Percentiles rank a stretch among this genome's conserved stretches.
phyloP scores from a whole-genome alignment of 1,139 yeast genomes.

The Protomyces macrosporus region DNA sequence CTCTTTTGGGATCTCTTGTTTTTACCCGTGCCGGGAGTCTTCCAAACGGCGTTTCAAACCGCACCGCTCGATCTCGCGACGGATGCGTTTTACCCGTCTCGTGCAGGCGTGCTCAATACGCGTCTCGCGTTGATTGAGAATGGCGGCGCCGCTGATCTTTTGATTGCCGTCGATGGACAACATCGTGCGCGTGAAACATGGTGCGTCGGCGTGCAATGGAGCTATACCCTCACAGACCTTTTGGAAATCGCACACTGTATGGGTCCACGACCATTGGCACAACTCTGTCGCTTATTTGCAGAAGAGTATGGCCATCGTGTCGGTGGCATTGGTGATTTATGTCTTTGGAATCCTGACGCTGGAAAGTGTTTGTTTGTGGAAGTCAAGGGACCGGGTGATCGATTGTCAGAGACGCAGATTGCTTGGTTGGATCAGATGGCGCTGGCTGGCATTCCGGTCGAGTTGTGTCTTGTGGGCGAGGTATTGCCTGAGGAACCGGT shows the following conservation, averaged over 20 bases:
- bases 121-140: constrained; percentile 30
- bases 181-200: constrained; percentile 32
- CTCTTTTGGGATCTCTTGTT: constrained; percentile 39
- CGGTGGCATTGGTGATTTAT: constrained; percentile 42
- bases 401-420: constrained; percentile 41
- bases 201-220: constrained; percentile 39
- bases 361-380: constrained; percentile 36
- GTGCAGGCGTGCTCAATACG: constrained; percentile 30
- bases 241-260: constrained; percentile 36
- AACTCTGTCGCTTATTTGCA: constrained; percentile 36
- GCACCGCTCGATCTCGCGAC: constrained; percentile 38
- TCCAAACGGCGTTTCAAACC: constrained; percentile 39
- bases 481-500: neutral
- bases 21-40: constrained; percentile 33
- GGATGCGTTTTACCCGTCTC: constrained; percentile 31
- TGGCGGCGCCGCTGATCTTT: constrained; percentile 25
- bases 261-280: constrained; percentile 33
- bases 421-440: constrained; percentile 41
- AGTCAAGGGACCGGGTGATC: constrained; percentile 42
- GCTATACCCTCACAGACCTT: constrained; percentile 35
- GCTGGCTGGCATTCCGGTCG: constrained; percentile 37
- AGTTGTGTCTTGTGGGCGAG: constrained; percentile 36
- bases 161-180: constrained; percentile 25
- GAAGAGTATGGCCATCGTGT: constrained; percentile 36
- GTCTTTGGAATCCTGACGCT: constrained; percentile 36